These are phyloP conservation scores for Nicotiana attenuata DNA, from an alignment of 257 asterid species.

Conservation along the genomic window DNA sequence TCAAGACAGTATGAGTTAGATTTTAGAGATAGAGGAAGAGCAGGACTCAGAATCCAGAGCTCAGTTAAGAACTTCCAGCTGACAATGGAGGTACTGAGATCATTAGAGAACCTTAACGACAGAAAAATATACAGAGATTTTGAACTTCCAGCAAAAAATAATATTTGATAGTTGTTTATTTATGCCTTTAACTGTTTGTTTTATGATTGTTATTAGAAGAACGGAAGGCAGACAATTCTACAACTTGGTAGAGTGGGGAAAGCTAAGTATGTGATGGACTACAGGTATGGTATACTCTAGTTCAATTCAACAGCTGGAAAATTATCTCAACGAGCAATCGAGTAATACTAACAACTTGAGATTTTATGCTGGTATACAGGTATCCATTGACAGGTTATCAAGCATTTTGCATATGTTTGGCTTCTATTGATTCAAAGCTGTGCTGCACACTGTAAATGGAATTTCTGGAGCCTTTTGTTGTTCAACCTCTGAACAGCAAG, in stretches of 20 bases:
- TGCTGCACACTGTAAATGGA: conserved; percentile 67
- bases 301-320: background rate
- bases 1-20: conserved; percentile 72
- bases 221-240: conserved; percentile 84
- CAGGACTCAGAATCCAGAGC: conserved; percentile 70
- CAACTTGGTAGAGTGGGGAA: conserved; percentile 89
- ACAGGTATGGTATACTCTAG: conserved; percentile 65
- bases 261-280: conserved; percentile 83
- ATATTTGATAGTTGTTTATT: background rate
- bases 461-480: conserved; percentile 7
- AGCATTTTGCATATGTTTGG: conserved; percentile 88
- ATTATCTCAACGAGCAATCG: background rate
- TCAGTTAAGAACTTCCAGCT: conserved; percentile 89
- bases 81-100: conserved; percentile 56
- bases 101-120: background rate
- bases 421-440: conserved; percentile 82
- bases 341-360: background rate
- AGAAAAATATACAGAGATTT: background rate
- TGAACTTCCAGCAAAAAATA: background rate
- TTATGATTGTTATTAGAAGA: conserved; percentile 30
- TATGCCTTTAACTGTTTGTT: background rate
- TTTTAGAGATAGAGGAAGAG: conserved; percentile 73
- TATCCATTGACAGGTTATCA: conserved; percentile 91
- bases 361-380: conserved; percentile 35
- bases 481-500: conserved; percentile 25